Percentiles rank a stretch among this genome's conserved stretches.
These are phyloP conservation scores for Volvox carteri DNA, from an alignment of 163 green algal genomes.

Conservation along the genomic window DNA sequence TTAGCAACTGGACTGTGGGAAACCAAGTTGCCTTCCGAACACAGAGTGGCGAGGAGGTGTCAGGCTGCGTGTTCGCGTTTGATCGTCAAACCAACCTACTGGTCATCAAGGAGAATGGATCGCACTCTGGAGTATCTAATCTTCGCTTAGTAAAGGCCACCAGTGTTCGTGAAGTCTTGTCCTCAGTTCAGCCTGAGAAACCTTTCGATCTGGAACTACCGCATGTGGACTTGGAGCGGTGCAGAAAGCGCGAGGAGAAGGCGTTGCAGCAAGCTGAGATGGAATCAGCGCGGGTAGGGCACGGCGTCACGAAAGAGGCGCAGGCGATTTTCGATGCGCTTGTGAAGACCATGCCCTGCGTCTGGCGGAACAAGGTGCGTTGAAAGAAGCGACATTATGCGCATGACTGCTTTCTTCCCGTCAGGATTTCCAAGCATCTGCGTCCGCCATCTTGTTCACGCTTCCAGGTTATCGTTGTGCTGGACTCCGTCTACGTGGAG, in stretches of 20 bases:
- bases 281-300: conserved; percentile 81
- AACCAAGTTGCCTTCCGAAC: conserved; percentile 49
- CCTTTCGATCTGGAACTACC: conserved; percentile 44
- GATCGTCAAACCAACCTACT: conserved; percentile 74
- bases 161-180: conserved; percentile 62
- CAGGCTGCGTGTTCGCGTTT: conserved; percentile 79
- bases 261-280: conserved; percentile 74
- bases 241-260: conserved; percentile 77
- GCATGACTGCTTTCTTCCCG: neutral
- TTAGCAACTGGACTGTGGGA: conserved; percentile 36
- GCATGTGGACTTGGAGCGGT: conserved; percentile 76
- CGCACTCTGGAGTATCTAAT: conserved; percentile 70
- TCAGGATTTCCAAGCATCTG: neutral
- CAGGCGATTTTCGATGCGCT: conserved; percentile 89
- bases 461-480: conserved; percentile 78
- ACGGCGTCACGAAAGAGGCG: conserved; percentile 82
- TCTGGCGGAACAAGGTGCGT: conserved; percentile 71
- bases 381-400: too few relatives aligned
- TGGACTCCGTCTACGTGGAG: conserved; percentile 75
- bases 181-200: conserved; percentile 14
- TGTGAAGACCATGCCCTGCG: conserved; percentile 87
- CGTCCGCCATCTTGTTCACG: neutral
- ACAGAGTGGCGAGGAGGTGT: conserved; percentile 66
- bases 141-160: conserved; percentile 77
- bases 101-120: conserved; percentile 73